Evolutionary conservation across 805 yeast species (phyloP), one percentile per base, ranked within the genome.

Genomic region (Saccharomycopsis guyanensis): DNA sequence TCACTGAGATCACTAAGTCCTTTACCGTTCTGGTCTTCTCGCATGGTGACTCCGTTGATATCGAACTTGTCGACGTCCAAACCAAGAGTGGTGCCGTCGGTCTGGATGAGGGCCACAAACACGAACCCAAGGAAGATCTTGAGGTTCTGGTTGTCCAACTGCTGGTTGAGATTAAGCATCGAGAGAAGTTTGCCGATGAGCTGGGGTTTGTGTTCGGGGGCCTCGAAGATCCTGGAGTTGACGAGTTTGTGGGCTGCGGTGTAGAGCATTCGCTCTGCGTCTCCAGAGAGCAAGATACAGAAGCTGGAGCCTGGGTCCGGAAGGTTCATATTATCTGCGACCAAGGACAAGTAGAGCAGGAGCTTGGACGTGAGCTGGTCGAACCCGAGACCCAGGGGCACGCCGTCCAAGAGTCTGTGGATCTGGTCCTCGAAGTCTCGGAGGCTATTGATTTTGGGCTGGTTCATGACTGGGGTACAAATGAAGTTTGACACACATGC

Each of bases 61-160:
- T 38, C 38, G 18, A 50, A 50, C 16, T 38, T 20, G 10, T 20
- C 40, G 18, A 22, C 33, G 29, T 15, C 23, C 1, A 15, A 27
- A 13, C 25, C 40, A 25, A 6, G 6, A 10, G 29, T 25, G 12
- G 16, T 19, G 13, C 39, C 43, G 20, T 31, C 47, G 10, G 16
- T 13, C 27, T 33, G 33, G 10, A 51, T 32, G 13, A 51, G 31
- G 10, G 22, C 37, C 10, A 49, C 16, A 16, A 51, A 51, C 5
- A 51, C 35, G n/a, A 49, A 49, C 23, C 54, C 54, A 16, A 51
- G 29, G 2, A 51, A 31, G n/a, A 51, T 15, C 38, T 51, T 51
- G 20, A 51, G 31, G 38, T 48, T 51, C n/a, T 43, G 42, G 34
- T 51, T 49, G 34, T 42, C 43, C 10, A 51, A 36, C 33, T 43